phyloP scores from a whole-genome alignment of 768 basidiomycete species.

The Punctularia strigosozonata region DNA sequence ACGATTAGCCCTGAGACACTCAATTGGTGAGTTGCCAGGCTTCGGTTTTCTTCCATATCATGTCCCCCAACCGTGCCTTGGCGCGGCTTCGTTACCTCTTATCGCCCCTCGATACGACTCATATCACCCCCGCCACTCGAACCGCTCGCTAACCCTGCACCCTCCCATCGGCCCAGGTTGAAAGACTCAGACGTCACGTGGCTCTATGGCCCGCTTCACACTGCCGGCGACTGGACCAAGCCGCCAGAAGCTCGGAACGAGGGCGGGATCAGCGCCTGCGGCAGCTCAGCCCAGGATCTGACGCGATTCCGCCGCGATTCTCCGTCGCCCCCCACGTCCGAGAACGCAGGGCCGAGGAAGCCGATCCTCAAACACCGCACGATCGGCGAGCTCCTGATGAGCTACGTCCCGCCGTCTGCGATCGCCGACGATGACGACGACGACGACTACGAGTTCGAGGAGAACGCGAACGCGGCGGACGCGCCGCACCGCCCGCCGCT shows the following conservation, averaged over 20 bases:
- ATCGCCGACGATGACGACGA: slow-evolving; percentile 51
- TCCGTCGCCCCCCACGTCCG: slow-evolving; percentile 6
- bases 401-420: slow-evolving; percentile 53
- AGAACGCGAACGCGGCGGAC: slow-evolving; percentile 6
- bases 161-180: slow-evolving; percentile 45
- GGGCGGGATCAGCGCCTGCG: not conserved
- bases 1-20: slow-evolving; percentile 95
- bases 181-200: slow-evolving; percentile 99
- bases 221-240: slow-evolving; percentile 77
- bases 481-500: slow-evolving; percentile 41
- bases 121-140: not conserved
- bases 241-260: slow-evolving; percentile 42
- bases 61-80: not conserved
- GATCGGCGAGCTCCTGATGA: slow-evolving; percentile 78
- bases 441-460: slow-evolving; percentile 13
- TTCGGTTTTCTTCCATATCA: slow-evolving; percentile 7
- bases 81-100: not conserved
- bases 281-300: too few relatives aligned
- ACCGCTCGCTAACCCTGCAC: not conserved
- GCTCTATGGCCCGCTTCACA: slow-evolving; percentile 95
- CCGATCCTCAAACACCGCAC: slow-evolving; percentile 95
- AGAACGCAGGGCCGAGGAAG: slow-evolving; percentile 43
- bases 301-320: not conserved
- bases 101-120: too few relatives aligned
- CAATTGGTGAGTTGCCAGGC: slow-evolving; percentile 65